A percentile compares a stretch with the other conserved stretches of the same genome.
Conservation (phyloP, 2,329 filamentous ascomycete genomes). For the Monascus ruber region DNA sequence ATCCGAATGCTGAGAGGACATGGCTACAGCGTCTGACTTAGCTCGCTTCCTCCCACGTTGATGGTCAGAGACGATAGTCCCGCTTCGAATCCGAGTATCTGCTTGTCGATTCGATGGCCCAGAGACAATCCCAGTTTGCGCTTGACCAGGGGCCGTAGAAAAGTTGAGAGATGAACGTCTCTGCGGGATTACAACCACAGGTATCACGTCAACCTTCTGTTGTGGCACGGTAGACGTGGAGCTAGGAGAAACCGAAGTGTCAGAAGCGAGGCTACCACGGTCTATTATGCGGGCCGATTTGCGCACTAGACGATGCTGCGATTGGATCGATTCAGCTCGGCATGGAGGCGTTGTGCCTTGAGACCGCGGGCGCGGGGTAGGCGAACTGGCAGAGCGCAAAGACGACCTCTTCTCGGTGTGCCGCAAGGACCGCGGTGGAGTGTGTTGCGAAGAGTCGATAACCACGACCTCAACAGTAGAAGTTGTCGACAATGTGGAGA, state of each 20-base stretch:
- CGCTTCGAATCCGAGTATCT: slow-evolving; percentile 24
- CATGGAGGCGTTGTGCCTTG: slow-evolving; percentile 35
- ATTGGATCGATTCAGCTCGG: slow-evolving; percentile 20
- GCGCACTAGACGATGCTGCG: slow-evolving; percentile 39
- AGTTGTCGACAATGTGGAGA: slow-evolving; percentile 40
- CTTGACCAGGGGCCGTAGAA: slow-evolving; percentile 25
- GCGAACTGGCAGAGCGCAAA: slow-evolving; percentile 37
- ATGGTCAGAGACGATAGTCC: slow-evolving; percentile 20
- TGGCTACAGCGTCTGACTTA: slow-evolving; percentile 29
- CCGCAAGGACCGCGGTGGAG: slow-evolving; percentile 34
- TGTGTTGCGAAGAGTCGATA: slow-evolving; percentile 38
- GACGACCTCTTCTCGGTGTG: slow-evolving; percentile 45
- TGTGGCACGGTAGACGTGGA: slow-evolving; percentile 18
- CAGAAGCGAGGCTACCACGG: slow-evolving; percentile 32
- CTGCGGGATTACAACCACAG: slow-evolving; percentile 38
- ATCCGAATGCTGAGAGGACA: not conserved
- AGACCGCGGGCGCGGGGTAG: slow-evolving; percentile 29
- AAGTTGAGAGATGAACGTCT: slow-evolving; percentile 34
- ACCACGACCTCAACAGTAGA: slow-evolving; percentile 48
- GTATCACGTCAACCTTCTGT: slow-evolving; percentile 29
- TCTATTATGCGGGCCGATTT: slow-evolving; percentile 39
- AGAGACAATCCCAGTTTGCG: slow-evolving; percentile 28
- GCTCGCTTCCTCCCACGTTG: slow-evolving; percentile 24
- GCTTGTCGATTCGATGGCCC: slow-evolving; percentile 26
- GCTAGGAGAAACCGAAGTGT: slow-evolving; percentile 26